A percentile compares a stretch with the other conserved stretches of the same genome.
Conservation (phyloP, 768 basidiomycete species). For the Boletus patriciae region DNA sequence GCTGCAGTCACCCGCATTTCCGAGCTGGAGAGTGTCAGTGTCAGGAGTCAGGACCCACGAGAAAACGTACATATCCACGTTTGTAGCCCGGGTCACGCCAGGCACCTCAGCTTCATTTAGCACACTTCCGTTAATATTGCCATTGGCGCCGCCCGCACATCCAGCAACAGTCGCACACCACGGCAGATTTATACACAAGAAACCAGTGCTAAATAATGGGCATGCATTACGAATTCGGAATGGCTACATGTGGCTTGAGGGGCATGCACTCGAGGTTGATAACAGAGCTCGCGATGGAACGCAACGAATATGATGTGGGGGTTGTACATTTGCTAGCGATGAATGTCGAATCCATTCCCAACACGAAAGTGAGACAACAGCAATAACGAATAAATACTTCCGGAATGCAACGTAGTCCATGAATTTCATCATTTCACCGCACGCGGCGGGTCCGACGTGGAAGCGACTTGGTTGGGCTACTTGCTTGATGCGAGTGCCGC, state of each 20-base stretch:
- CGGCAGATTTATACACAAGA: neutral
- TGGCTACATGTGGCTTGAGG: constrained; percentile 7
- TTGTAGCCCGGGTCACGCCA: too few relatives aligned
- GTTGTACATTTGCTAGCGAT: constrained; percentile 1
- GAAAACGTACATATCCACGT: too few relatives aligned
- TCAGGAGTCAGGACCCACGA: too few relatives aligned
- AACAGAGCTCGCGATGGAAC: neutral
- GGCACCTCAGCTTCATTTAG: too few relatives aligned
- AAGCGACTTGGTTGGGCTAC: constrained; percentile 13
- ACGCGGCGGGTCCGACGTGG: constrained; percentile 16
- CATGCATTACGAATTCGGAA: too few relatives aligned
- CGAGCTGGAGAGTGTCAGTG: too few relatives aligned
- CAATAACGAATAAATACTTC: constrained; percentile 38
- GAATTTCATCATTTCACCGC: constrained; percentile 5
- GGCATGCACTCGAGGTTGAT: too few relatives aligned
- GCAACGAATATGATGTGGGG: neutral
- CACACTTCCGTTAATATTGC: too few relatives aligned
- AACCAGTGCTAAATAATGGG: neutral
- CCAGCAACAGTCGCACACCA: neutral
- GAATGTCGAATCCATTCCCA: constrained; percentile 8
- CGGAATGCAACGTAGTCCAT: neutral
- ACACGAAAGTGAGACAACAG: constrained; percentile 30
- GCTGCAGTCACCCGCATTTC: too few relatives aligned
- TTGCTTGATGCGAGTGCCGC: constrained; percentile 19
- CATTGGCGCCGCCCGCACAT: too few relatives aligned